A percentile compares a stretch with the other conserved stretches of the same genome.
phyloP scores from a whole-genome alignment of 495 filamentous ascomycete genomes.

The Trichodelitschia bisporula region DNA sequence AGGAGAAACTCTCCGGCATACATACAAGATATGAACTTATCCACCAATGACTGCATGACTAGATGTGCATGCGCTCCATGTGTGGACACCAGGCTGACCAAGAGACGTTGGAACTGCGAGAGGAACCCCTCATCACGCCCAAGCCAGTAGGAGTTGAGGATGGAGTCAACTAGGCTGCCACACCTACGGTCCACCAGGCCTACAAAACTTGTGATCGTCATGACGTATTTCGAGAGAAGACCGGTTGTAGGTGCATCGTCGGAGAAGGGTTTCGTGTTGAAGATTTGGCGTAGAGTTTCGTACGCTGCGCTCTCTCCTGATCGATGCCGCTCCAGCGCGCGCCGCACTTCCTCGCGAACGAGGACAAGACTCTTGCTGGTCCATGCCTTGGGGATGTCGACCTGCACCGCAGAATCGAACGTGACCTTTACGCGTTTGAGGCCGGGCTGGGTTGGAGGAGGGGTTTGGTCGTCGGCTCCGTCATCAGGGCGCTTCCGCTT shows the following conservation, averaged over 20 bases:
- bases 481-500: no score
- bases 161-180: conserved; percentile 42
- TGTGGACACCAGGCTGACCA: conserved; percentile 57
- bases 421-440: conserved; percentile 45
- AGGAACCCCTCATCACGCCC: conserved; percentile 62
- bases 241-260: conserved; percentile 24
- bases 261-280: conserved; percentile 22
- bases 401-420: conserved; percentile 48
- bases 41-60: conserved; percentile 57
- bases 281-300: conserved; percentile 44
- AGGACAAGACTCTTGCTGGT: conserved; percentile 28
- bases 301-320: conserved; percentile 43
- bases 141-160: conserved; percentile 61
- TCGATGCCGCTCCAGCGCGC: conserved; percentile 42
- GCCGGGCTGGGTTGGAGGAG: no score
- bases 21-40: conserved; percentile 37
- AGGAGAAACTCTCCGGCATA: background rate
- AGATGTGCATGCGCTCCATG: conserved; percentile 38
- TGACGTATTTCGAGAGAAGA: conserved; percentile 44
- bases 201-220: conserved; percentile 51
- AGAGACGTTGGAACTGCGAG: conserved; percentile 50
- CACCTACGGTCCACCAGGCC: conserved; percentile 47
- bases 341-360: conserved; percentile 43
- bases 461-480: no score
- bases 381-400: conserved; percentile 28